phyloP scores from a whole-genome alignment of 768 basidiomycete species.

The Amanita inopinata region DNA sequence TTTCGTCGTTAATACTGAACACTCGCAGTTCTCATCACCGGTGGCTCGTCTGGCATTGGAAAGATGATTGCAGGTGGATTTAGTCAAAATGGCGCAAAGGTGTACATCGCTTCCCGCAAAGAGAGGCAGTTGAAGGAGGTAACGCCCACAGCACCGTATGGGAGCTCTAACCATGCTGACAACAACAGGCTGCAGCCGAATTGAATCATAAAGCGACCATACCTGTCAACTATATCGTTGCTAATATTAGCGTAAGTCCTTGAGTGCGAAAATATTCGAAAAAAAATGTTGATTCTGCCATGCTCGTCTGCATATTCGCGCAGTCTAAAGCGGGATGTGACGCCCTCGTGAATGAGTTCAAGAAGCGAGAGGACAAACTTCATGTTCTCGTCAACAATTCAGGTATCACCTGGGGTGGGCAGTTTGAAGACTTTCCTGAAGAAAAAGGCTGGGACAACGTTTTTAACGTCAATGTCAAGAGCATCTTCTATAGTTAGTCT shows the following conservation, averaged over 20 bases:
- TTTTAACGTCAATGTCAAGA: slow-evolving; percentile 78
- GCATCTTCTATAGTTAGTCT: slow-evolving; percentile 71
- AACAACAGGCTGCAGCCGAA: slow-evolving; percentile 37
- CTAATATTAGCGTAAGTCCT: slow-evolving; percentile 61
- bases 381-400: slow-evolving; percentile 83
- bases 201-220: slow-evolving; percentile 45
- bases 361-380: slow-evolving; percentile 58
- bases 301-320: slow-evolving; percentile 1
- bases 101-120: slow-evolving; percentile 85
- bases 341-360: slow-evolving; percentile 56
- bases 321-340: slow-evolving; percentile 77
- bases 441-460: slow-evolving; percentile 82
- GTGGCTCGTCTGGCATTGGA: slow-evolving; percentile 78
- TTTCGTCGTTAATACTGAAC: slow-evolving; percentile 2
- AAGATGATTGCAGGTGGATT: slow-evolving; percentile 78
- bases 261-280: too few relatives aligned
- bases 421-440: slow-evolving; percentile 63
- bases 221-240: slow-evolving; percentile 61
- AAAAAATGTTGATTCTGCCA: too few relatives aligned
- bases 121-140: slow-evolving; percentile 68
- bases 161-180: neutral
- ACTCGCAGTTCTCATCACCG: slow-evolving; percentile 61
- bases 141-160: neutral
- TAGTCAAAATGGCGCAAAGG: slow-evolving; percentile 78
- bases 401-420: slow-evolving; percentile 71